Evolutionary conservation across 2,329 filamentous ascomycete genomes (phyloP), one percentile per base, ranked within the genome.

Genomic region (Aspergillus pseudoterreus): DNA sequence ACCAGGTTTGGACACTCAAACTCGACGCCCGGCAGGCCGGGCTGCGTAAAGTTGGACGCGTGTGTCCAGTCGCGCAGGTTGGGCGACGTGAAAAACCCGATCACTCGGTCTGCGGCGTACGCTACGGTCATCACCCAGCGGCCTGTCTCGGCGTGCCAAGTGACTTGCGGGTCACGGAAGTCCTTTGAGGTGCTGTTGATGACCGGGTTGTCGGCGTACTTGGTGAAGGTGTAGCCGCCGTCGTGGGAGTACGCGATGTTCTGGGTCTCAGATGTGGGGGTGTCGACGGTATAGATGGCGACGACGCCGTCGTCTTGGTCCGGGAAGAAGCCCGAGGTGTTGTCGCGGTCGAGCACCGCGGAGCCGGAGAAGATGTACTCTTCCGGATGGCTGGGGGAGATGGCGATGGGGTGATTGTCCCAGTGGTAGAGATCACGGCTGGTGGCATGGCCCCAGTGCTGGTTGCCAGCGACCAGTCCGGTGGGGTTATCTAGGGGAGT

Each of bases 361-460:
- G 79, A 83, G 21, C 82, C 80, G 0, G 78, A 80, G 55, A 77
- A 82, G 32, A 82, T 75, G 33, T 64, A 73, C 4, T 70, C 64
- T 1, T 63, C 67, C 14, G 74, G 60, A 15, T 74, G 67, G 0
- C 73, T 72, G 0, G 78, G 78, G 33, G 71, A 78, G 10, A 87
- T 69, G 10, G 83, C 83, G 55, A 86, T 83, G 5, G 79, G 78
- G 60, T 86, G 83, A 54, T 86, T 85, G 1, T 71, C 72, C 84
- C 83, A 87, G 53, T 80, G 78, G 63, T 84, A 86, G 1, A 87
- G 69, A 58, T 87, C 83, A 12, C 68, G 61, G 30, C 78, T 82
- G 1, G 83, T 86, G 2, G 83, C 83, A 60, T 87, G 84, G 9
- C 84, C 84, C 84, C 84, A 87, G 58, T 86, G 82, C 60, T 85